Base-by-base conservation (phyloP, 31 red algal species). In the Porphyra umbilicalis region DNA sequence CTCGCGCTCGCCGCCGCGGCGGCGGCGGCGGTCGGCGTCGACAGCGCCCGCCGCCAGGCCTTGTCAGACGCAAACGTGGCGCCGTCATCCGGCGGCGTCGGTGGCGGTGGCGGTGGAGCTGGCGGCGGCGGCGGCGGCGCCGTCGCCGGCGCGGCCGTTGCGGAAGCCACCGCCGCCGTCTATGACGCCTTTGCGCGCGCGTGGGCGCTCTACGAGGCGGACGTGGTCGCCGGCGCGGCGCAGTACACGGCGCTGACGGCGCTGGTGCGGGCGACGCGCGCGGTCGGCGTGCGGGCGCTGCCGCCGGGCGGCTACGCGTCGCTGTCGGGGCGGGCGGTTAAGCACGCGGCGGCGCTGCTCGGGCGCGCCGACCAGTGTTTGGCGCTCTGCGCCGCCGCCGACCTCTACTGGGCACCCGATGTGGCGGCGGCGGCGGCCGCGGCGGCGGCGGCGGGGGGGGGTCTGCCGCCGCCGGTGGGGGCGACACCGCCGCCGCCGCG, bases 301-400 rank as follows among this genome's bases (percentile, higher is more conserved):
- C 76, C 83, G 25, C 68, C 38, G 33, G 93, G 85, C 33, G 78
- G 77, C 36, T 96, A 86, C 77, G 93, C 91, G 14, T 81, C 89
- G 40, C 85, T 96, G 32, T 75, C 81, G 20, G 82, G 46, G 32
- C 76, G 88, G 77, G 89, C 89, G 44, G 81, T 96, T 67, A 92
- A 92, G 77, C 93, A 96, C 80, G 93, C 93, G 35, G 79, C 33
- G 67, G 79, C 87, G 35, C 80, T 87, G 67, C 82, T 96, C 38
- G 92, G 89, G 67, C 81, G 93, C 80, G 88, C 89, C 38, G 93
- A 96, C 79, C 93, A 96, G 77, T 96, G 93, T 76, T 67, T 92
- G 77, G 83, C 90, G 37, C 80, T 96, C 1, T 87, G 83, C 40
- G 75, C 78, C 74, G 88, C 85, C 37, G 76, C 93, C 14, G 68